Percentiles rank a stretch among this genome's conserved stretches.
phyloP scores from a whole-genome alignment of 352 stramenopile species.

The Pythium brachiatum region DNA sequence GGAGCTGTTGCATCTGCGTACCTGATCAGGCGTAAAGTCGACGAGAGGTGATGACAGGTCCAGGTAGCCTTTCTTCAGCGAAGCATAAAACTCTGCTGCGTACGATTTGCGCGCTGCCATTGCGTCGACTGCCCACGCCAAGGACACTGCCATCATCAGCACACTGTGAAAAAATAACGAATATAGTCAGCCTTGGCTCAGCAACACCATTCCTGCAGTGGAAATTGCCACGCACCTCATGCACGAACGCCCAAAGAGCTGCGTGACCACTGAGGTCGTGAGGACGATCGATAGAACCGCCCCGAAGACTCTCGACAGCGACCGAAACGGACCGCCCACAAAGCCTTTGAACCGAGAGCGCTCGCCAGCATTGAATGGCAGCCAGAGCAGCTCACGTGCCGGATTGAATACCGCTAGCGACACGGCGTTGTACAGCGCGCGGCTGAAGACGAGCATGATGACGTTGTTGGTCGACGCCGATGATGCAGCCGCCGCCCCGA shows the following conservation, averaged over 20 bases:
- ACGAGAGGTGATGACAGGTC: conserved; percentile 76
- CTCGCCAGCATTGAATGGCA: conserved; percentile 73
- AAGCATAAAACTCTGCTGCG: conserved; percentile 81
- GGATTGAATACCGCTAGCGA: conserved; percentile 84
- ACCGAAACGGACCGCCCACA: conserved; percentile 75
- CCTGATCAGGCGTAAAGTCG: conserved; percentile 84
- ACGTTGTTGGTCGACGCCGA: conserved; percentile 32
- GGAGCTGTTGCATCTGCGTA: conserved; percentile 19
- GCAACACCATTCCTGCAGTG: background rate
- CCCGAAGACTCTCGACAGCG: conserved; percentile 71
- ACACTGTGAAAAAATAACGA: conserved; percentile 30
- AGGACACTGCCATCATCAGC: conserved; percentile 55
- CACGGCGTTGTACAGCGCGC: conserved; percentile 78
- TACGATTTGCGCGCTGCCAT: conserved; percentile 81
- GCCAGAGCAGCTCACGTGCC: conserved; percentile 80
- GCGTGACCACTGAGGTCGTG: conserved; percentile 42
- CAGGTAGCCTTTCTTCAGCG: conserved; percentile 76
- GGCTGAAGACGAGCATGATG: conserved; percentile 56
- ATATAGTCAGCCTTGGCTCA: background rate
- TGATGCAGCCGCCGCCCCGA: conserved; percentile 50
- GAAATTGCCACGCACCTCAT: conserved; percentile 41
- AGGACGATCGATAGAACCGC: conserved; percentile 71
- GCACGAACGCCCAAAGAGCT: conserved; percentile 44
- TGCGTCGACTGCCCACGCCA: conserved; percentile 68
- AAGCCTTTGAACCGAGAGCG: conserved; percentile 79